Base-by-base conservation (phyloP, 2,329 filamentous ascomycete species). In the Apiospora phragmitis region DNA sequence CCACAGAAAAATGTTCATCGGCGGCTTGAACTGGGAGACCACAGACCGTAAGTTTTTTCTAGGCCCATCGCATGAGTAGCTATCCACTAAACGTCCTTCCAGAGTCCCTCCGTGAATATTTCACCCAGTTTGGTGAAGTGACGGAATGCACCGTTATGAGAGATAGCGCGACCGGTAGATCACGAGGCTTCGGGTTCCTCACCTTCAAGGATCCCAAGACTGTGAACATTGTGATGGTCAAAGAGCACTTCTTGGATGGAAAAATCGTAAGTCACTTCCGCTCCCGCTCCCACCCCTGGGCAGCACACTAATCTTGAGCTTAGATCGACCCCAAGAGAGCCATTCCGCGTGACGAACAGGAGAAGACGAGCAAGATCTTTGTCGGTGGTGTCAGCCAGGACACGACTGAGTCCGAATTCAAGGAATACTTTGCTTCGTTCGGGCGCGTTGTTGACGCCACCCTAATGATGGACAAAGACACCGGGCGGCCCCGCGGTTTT, bases 391-490 rank as follows among this genome's bases (percentile, higher is more conserved):
- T 99, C 70, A 97, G 94, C 81, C 96, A 98, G 83, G 96, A 99
- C 78, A 96, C 95, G 0, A 98, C 94, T 0, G 96, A 99, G 78
- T 92, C 95, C 73, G 94, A 98, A 80, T 99, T 99, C 81, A 94
- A 94, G 79, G 92, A 96, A 72, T 99, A 97, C 83, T 99, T 99
- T 84, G 94, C 93, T 78, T 94, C 97, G 78, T 99, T 98, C 77
- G 96, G 96, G 38, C 92, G 95, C 72, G 96, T 99, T 26, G 92
- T 99, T 49, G 96, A 99, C 83, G 96, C 96, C 1, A 99, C 96
- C 0, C 90, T 99, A 2, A 99, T 99, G 96, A 99, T 99, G 91
- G 96, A 99, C 81, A 99, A 99, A 83, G 96, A 99, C 81, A 99
- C 96, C 0, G 96, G 96, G n/a, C 90, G 96, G 51, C 96, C 96